These are phyloP conservation scores for Ampelocalamus luodianensis DNA, from an alignment of 176 grass and related monocot genomes.

Conservation along the genomic window DNA sequence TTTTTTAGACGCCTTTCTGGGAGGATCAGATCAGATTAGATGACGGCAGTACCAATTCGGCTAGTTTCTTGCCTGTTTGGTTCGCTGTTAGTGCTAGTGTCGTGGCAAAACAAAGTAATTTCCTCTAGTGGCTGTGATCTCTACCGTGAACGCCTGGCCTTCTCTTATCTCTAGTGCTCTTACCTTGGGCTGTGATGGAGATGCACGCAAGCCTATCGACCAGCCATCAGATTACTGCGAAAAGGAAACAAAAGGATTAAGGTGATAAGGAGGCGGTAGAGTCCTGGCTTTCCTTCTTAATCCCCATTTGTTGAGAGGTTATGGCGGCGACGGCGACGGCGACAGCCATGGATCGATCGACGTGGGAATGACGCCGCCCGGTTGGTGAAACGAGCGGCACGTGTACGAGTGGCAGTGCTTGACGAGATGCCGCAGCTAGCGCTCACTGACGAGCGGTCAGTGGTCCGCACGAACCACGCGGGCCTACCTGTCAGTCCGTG, in stretches of 20 bases:
- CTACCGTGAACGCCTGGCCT: slow-evolving; percentile 19
- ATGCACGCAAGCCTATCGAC: background rate
- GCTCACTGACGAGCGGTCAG: too few relatives aligned
- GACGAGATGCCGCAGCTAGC: too few relatives aligned
- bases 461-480: background rate
- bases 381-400: background rate
- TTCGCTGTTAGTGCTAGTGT: background rate
- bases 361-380: background rate
- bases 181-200: background rate
- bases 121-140: slow-evolving; percentile 7
- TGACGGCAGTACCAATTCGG: background rate
- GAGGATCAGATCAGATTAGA: background rate
- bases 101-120: background rate
- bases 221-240: background rate
- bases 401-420: background rate
- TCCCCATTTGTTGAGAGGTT: slow-evolving; percentile 11
- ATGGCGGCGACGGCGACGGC: background rate
- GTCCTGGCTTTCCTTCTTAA: slow-evolving; percentile 27
- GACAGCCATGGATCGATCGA: background rate
- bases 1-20: background rate
- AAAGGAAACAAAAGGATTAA: background rate
- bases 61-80: background rate
- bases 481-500: background rate
- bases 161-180: slow-evolving; percentile 16
- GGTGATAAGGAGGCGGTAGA: background rate